Conservation (phyloP, 2,329 filamentous ascomycete species). For the Iodosphaeria phyllophila region DNA sequence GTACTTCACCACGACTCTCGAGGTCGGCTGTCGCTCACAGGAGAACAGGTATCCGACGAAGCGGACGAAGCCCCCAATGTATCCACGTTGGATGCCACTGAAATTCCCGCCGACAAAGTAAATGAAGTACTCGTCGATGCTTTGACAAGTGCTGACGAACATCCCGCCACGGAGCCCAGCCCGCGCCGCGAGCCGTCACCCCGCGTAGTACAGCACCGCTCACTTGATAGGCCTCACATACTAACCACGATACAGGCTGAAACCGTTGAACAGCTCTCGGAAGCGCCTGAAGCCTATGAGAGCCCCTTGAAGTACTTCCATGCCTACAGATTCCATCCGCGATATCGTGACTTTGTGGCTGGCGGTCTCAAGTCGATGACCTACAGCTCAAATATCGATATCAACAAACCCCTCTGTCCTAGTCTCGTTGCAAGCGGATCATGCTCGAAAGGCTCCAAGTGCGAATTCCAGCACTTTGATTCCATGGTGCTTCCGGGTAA, state of each 20-base stretch:
- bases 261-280: constrained; percentile 4
- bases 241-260: constrained; percentile 12
- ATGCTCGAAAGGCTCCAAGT: constrained; percentile 54
- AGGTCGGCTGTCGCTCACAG: too few relatives aligned
- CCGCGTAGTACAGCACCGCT: constrained; percentile 14
- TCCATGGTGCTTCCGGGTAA: constrained; percentile 57
- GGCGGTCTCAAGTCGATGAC: constrained; percentile 78
- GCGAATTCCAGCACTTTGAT: constrained; percentile 64
- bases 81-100: too few relatives aligned
- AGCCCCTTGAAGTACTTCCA: constrained; percentile 71
- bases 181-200: too few relatives aligned
- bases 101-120: too few relatives aligned
- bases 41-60: too few relatives aligned
- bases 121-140: too few relatives aligned
- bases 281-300: constrained; percentile 41
- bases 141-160: background rate
- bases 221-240: constrained; percentile 11
- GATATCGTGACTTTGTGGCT: constrained; percentile 47
- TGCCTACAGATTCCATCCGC: constrained; percentile 77
- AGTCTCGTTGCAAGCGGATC: constrained; percentile 50
- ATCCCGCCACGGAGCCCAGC: too few relatives aligned
- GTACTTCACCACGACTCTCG: too few relatives aligned
- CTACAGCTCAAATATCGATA: constrained; percentile 81
- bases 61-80: too few relatives aligned
- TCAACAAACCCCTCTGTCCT: constrained; percentile 54